Percentiles rank a stretch among this genome's conserved stretches.
Evolutionary conservation across 2,329 filamentous ascomycete species (phyloP).

Genomic region (Orbilia ellipsospora): DNA sequence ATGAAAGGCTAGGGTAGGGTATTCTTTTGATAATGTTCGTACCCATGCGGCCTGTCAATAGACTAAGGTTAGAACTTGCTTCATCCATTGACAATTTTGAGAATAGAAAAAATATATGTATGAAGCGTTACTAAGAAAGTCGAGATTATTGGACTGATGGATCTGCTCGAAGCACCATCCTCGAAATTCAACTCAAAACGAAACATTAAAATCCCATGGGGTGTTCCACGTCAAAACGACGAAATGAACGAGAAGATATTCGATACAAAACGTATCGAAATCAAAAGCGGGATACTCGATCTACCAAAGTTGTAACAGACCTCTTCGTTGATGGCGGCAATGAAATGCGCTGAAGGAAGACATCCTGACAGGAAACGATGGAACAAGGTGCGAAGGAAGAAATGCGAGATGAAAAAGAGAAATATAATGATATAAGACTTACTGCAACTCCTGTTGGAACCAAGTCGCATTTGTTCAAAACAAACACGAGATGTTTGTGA

Average conservation of each 20-base stretch:
- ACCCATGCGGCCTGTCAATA: constrained; percentile 86
- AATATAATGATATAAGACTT: constrained; percentile 68
- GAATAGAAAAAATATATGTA: constrained; percentile 70
- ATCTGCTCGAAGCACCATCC: constrained; percentile 55
- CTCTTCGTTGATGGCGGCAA: constrained; percentile 72
- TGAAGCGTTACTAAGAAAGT: constrained; percentile 99
- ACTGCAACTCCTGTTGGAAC: constrained; percentile 93
- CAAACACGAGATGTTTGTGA: constrained; percentile 93
- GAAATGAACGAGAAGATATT: constrained; percentile 63
- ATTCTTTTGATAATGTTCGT: constrained; percentile 84
- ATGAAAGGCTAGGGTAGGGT: constrained; percentile 94
- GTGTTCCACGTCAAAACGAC: constrained; percentile 64
- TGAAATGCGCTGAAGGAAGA: constrained; percentile 48
- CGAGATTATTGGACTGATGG: constrained; percentile 72
- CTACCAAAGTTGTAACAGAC: constrained; percentile 99
- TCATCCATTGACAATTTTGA: constrained; percentile 55
- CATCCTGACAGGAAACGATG: constrained; percentile 76
- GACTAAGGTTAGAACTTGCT: constrained; percentile 28
- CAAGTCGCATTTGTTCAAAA: constrained; percentile 91
- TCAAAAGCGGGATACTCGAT: constrained; percentile 80
- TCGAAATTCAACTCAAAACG: constrained; percentile 91
- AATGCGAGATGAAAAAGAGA: constrained; percentile 58
- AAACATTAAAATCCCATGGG: constrained; percentile 71
- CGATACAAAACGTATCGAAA: constrained; percentile 61
- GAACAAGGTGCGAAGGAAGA: constrained; percentile 62